phyloP scores from a whole-genome alignment of 2,329 filamentous ascomycete genomes.

The Aspergillus amoenus region DNA sequence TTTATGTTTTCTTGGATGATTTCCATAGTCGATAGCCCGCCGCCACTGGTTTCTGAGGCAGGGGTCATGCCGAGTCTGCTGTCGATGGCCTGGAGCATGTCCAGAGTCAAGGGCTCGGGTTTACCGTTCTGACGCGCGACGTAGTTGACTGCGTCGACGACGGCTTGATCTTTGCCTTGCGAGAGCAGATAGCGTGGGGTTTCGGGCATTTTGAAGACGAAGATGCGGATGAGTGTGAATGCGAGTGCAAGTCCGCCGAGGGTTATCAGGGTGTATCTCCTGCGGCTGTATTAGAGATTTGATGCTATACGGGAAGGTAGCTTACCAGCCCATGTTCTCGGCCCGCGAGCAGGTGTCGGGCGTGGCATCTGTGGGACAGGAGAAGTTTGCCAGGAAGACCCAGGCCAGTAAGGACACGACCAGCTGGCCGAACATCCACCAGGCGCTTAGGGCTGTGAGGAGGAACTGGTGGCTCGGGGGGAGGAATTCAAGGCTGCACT shows the following conservation, averaged over 20 bases:
- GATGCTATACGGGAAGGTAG: background rate
- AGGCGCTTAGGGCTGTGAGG: constrained; percentile 42
- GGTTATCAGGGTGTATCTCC: constrained; percentile 29
- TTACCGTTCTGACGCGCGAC: constrained; percentile 27
- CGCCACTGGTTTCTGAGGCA: background rate
- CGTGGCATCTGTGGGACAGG: constrained; percentile 25
- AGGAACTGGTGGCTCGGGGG: constrained; percentile 29
- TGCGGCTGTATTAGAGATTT: background rate
- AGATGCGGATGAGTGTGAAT: constrained; percentile 28
- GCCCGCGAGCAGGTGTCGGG: constrained; percentile 21
- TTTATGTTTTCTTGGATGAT: constrained; percentile 31
- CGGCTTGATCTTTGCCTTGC: constrained; percentile 43
- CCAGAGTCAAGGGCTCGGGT: constrained; percentile 28
- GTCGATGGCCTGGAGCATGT: constrained; percentile 33
- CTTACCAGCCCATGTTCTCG: constrained; percentile 32
- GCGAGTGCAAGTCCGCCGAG: constrained; percentile 25
- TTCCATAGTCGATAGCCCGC: constrained; percentile 22
- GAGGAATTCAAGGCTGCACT: constrained; percentile 23
- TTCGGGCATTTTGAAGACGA: constrained; percentile 30
- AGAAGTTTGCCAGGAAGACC: constrained; percentile 31
- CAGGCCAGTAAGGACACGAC: constrained; percentile 29
- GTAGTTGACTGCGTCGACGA: constrained; percentile 50
- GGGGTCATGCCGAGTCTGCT: constrained; percentile 13
- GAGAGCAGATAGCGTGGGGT: constrained; percentile 31
- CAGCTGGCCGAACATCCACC: constrained; percentile 52